Base-by-base conservation (phyloP, 192 early-diverging fungal species). In the Linnemannia elongata region DNA sequence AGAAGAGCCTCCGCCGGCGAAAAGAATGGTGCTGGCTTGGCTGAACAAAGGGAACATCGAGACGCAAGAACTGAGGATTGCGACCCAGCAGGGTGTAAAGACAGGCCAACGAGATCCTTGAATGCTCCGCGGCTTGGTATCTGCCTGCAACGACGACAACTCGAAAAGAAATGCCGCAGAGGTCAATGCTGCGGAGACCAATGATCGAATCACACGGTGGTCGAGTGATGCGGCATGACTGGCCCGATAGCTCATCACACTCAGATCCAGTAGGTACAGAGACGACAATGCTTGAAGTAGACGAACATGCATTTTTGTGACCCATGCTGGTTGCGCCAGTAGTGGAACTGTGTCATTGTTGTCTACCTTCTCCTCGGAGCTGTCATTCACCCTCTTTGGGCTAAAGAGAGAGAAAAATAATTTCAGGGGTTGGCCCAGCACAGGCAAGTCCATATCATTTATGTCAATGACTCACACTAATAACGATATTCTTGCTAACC, bases 231-330 rank as follows among this genome's bases (percentile, higher is more conserved):
- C 49, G 20, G 47, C n/a, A 22, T 55, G n/a, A 6, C 13, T 33
- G 36, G 44, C 66, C 44, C 24, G 49, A 44, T 72, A 79, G 1
- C 8, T 24, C 49, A 79, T 72, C 0, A 79, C 22, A 15, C 69
- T 69, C 33, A 79, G 38, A 12, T 79, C 78, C 49, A 72, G 24
- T 8, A 79, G 38, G 15, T n/a, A 72, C 3, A 68, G 52, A 24
- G 8, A 3, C 6, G 78, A 27, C 33, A 72, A 3, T 7, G 36
- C 78, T 30, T 72, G 70, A 60, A 72, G 36, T 20, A 79, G 49
- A 15, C 49, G 49, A 10, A 79, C 22, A 4, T 49, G 52, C 7
- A 22, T 45, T n/a, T 22, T 33, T 66, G 60, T 33, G 30, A 66
- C 60, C 38, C 36, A 42, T 72, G 9, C 38, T 66, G 69, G 42